A percentile compares a stretch with the other conserved stretches of the same genome.
Conservation (phyloP, 2,329 filamentous ascomycete genomes). For the Pezicula radicicola region DNA sequence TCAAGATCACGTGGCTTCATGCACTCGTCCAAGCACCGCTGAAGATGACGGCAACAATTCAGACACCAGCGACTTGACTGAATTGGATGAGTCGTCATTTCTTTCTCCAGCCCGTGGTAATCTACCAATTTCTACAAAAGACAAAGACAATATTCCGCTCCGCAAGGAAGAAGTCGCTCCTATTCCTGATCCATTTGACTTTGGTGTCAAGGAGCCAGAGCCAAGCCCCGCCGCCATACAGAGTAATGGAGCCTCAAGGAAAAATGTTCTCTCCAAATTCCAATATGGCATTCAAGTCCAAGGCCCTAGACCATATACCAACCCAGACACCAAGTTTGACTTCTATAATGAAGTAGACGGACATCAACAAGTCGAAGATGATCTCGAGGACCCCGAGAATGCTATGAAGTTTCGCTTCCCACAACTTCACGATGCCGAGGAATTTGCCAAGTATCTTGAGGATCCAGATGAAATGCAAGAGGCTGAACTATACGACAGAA, state of each 20-base stretch:
- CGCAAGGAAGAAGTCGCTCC: constrained; percentile 6
- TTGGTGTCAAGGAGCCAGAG: neutral
- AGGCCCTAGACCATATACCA: constrained; percentile 13
- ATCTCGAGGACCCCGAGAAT: constrained; percentile 7
- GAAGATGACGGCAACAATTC: constrained; percentile 13
- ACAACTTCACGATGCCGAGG: constrained; percentile 17
- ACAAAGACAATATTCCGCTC: constrained; percentile 3
- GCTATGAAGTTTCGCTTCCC: constrained; percentile 15
- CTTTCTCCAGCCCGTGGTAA: constrained; percentile 16
- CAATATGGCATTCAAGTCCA: neutral
- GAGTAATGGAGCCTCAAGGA: neutral
- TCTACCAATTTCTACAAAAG: neutral
- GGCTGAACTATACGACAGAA: constrained; percentile 21
- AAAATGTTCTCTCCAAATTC: neutral
- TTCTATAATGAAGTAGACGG: constrained; percentile 21
- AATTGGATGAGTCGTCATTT: constrained; percentile 6
- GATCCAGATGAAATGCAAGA: constrained; percentile 19
- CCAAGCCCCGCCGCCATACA: neutral
- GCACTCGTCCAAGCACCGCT: constrained; percentile 16
- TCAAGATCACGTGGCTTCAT: constrained; percentile 24
- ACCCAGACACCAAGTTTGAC: constrained; percentile 14
- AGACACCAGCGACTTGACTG: constrained; percentile 5
- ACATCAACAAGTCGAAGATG: constrained; percentile 11
- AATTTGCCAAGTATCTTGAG: constrained; percentile 22
- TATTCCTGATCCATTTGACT: neutral